phyloP scores from a whole-genome alignment of 768 basidiomycete species.

The Pleurotus tuoliensis region DNA sequence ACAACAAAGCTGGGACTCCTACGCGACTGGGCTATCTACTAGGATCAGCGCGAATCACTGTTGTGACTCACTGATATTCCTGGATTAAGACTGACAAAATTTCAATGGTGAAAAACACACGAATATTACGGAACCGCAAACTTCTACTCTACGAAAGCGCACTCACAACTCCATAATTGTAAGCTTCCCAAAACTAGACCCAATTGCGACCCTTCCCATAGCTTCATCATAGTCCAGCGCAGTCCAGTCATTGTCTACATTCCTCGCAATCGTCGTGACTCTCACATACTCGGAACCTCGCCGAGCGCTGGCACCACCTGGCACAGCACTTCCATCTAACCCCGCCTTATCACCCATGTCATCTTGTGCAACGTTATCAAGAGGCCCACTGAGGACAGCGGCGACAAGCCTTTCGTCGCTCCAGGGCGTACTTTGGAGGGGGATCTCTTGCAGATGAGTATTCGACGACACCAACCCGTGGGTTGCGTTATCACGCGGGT shows the following conservation, averaged over 20 bases:
- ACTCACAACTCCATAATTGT: constrained; percentile 33
- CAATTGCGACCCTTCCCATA: constrained; percentile 48
- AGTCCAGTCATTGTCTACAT: constrained; percentile 43
- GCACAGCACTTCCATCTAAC: constrained; percentile 2
- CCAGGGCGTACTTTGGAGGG: constrained; percentile 11
- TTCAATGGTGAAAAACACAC: too few species aligned
- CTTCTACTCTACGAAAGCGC: background rate
- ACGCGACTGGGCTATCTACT: too few species aligned
- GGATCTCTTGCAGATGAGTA: constrained; percentile 11
- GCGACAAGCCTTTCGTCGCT: constrained; percentile 39
- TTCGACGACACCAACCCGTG: constrained; percentile 29
- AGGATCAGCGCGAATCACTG: too few species aligned
- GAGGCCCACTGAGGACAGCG: constrained; percentile 48
- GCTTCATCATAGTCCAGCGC: constrained; percentile 62
- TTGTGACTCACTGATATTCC: too few species aligned
- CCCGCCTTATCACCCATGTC: constrained; percentile 3
- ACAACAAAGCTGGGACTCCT: constrained; percentile 10
- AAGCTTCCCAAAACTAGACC: constrained; percentile 44
- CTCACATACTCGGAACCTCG: constrained; percentile 4
- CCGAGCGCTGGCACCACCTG: constrained; percentile 1
- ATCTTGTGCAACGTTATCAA: constrained; percentile 11
- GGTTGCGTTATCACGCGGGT: constrained; percentile 43
- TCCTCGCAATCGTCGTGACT: constrained; percentile 18
- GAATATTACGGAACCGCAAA: constrained; percentile 5
- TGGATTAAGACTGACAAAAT: too few species aligned